These are phyloP conservation scores for Phylloporus sp. DNA, from an alignment of 768 basidiomycete species.

Conservation along the genomic window DNA sequence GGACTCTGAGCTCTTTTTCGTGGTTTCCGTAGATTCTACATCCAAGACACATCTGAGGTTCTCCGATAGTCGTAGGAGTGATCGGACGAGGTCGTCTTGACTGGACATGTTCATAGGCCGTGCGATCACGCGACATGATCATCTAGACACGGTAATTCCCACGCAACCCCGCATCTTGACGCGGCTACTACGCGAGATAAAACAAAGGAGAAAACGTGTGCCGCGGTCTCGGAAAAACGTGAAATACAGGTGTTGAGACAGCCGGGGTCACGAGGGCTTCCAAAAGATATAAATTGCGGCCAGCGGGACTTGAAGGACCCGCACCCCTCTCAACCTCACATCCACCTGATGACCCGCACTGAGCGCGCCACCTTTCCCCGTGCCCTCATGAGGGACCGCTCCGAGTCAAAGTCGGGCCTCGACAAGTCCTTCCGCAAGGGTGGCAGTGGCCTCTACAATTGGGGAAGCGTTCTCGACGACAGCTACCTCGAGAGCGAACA, in stretches of 20 bases:
- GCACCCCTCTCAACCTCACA: slow-evolving; percentile 1
- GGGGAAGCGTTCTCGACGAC: slow-evolving; percentile 72
- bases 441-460: slow-evolving; percentile 80
- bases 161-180: slow-evolving; percentile 26
- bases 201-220: not conserved
- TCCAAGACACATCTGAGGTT: slow-evolving; percentile 41
- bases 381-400: slow-evolving; percentile 72
- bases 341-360: slow-evolving; percentile 68
- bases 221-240: not conserved
- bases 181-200: not conserved
- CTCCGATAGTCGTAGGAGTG: slow-evolving; percentile 40
- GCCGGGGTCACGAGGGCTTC: too few species aligned
- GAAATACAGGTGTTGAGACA: too few species aligned
- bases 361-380: slow-evolving; percentile 66
- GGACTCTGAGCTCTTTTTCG: not conserved
- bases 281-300: too few species aligned
- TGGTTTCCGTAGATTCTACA: slow-evolving; percentile 23
- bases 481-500: slow-evolving; percentile 57
- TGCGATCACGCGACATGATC: slow-evolving; percentile 9
- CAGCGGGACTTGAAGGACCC: too few species aligned
- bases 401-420: slow-evolving; percentile 71
- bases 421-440: slow-evolving; percentile 69
- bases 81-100: slow-evolving; percentile 14
- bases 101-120: slow-evolving; percentile 3
- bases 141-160: slow-evolving; percentile 14